These are phyloP conservation scores for Lasiosphaeria hispida DNA, from an alignment of 495 filamentous ascomycete genomes.

Conservation along the genomic window DNA sequence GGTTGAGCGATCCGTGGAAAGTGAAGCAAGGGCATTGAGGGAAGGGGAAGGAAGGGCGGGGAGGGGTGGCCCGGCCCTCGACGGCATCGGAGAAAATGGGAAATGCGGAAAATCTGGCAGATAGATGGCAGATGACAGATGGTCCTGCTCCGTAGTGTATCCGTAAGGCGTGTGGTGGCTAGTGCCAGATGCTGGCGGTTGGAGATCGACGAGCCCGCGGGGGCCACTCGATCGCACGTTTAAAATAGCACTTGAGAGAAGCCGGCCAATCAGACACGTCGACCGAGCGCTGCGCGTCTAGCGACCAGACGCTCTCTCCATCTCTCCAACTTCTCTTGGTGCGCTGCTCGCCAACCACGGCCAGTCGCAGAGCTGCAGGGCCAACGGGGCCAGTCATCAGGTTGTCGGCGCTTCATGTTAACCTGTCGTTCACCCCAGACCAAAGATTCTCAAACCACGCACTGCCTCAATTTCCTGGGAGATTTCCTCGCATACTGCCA, in stretches of 20 bases:
- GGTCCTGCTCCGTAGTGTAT: no score
- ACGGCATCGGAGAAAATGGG: no score
- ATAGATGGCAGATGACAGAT: no score
- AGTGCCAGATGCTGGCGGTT: neutral
- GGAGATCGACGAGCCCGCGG: neutral
- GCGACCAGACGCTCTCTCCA: conserved; percentile 17
- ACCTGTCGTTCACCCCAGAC: conserved; percentile 26
- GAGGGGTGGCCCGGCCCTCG: no score
- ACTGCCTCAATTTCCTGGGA: conserved; percentile 27
- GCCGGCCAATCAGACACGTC: conserved; percentile 25
- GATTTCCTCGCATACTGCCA: neutral
- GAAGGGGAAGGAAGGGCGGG: no score
- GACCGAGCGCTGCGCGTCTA: conserved; percentile 4
- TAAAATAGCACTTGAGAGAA: conserved; percentile 23
- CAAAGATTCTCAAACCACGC: conserved; percentile 21
- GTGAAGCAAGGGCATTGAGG: neutral
- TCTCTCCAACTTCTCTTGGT: conserved; percentile 15
- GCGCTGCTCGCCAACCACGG: conserved; percentile 5
- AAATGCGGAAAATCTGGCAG: no score
- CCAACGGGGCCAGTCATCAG: neutral
- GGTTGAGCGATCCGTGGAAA: neutral
- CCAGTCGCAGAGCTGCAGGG: conserved; percentile 1
- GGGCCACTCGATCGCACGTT: conserved; percentile 3
- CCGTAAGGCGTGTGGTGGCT: neutral
- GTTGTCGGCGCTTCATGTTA: conserved; percentile 21